These are phyloP conservation scores for Rhizopus arrhizus DNA, from an alignment of 371 early-diverging fungal species.

Conservation along the genomic window DNA sequence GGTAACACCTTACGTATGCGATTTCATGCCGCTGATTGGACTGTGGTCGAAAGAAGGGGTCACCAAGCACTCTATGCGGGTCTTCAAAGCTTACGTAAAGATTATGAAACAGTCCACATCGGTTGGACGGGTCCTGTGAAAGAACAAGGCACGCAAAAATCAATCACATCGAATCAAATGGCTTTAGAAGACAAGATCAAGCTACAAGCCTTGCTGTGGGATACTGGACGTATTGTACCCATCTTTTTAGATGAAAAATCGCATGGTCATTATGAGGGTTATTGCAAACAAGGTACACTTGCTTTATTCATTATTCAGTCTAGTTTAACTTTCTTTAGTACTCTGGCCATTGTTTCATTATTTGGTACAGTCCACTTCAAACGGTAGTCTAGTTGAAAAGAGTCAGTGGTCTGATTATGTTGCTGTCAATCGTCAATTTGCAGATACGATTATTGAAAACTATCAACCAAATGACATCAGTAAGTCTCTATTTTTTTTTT, in stretches of 20 bases:
- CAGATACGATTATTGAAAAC: constrained; percentile 69
- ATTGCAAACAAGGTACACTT: constrained; percentile 78
- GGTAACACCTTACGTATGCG: constrained; percentile 27
- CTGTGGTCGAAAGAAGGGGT: constrained; percentile 55
- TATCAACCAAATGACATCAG: constrained; percentile 85
- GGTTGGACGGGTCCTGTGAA: constrained; percentile 67
- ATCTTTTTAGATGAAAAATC: constrained; percentile 75
- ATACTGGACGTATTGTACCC: constrained; percentile 66
- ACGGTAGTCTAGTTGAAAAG: constrained; percentile 56
- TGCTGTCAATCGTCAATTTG: constrained; percentile 83
- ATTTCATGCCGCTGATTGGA: constrained; percentile 40
- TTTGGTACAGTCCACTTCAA: constrained; percentile 75
- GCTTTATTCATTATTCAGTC: not conserved
- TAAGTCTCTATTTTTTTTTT: constrained; percentile 35
- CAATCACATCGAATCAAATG: constrained; percentile 51
- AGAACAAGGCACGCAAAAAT: constrained; percentile 44
- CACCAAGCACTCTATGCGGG: constrained; percentile 77
- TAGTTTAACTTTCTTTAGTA: constrained; percentile 31
- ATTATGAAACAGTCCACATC: constrained; percentile 61
- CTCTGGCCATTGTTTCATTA: constrained; percentile 99
- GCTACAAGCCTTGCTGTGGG: constrained; percentile 45
- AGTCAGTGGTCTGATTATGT: constrained; percentile 86
- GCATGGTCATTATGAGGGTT: constrained; percentile 81
- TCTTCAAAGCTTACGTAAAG: constrained; percentile 51
- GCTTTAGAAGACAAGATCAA: constrained; percentile 40